Conservation (phyloP, 148 eudicot species). For the Arctostaphylos glauca region DNA sequence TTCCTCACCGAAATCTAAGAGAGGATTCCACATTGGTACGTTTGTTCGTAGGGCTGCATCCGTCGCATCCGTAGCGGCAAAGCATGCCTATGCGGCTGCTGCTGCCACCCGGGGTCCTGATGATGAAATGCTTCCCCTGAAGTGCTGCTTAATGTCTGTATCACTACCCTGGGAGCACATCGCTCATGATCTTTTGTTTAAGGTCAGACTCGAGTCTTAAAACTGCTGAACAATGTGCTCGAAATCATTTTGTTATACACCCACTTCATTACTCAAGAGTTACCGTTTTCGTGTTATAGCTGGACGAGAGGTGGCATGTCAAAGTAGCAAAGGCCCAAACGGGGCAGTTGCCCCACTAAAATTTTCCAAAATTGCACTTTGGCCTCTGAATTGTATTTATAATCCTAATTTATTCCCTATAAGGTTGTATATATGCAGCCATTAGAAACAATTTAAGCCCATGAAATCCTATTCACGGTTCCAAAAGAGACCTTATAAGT, state of each 20-base stretch:
- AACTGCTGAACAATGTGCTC: not conserved
- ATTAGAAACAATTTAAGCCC: not conserved
- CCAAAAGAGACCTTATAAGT: not conserved
- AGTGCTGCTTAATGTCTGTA: conserved; percentile 89
- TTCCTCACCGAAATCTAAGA: conserved; percentile 59
- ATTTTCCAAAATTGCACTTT: not conserved
- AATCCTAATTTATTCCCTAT: not conserved
- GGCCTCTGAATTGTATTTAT: not conserved
- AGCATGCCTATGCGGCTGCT: conserved; percentile 75
- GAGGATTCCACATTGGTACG: conserved; percentile 54
- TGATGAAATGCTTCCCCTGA: conserved; percentile 89
- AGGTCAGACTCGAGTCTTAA: conserved; percentile 42
- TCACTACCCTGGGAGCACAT: conserved; percentile 98
- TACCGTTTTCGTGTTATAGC: not conserved
- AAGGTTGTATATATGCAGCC: not conserved
- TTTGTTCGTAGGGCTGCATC: conserved; percentile 77
- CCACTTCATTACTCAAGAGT: not conserved
- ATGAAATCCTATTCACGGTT: not conserved
- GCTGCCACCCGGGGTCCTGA: conserved; percentile 45
- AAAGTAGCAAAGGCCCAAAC: not conserved
- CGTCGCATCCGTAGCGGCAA: conserved; percentile 82
- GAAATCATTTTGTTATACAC: not conserved
- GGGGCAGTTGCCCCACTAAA: not conserved
- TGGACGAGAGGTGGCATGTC: not conserved
- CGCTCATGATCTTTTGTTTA: conserved; percentile 85